These are phyloP conservation scores for Blumeriella jaapii DNA, from an alignment of 2,329 filamentous ascomycete species.

Conservation along the genomic window DNA sequence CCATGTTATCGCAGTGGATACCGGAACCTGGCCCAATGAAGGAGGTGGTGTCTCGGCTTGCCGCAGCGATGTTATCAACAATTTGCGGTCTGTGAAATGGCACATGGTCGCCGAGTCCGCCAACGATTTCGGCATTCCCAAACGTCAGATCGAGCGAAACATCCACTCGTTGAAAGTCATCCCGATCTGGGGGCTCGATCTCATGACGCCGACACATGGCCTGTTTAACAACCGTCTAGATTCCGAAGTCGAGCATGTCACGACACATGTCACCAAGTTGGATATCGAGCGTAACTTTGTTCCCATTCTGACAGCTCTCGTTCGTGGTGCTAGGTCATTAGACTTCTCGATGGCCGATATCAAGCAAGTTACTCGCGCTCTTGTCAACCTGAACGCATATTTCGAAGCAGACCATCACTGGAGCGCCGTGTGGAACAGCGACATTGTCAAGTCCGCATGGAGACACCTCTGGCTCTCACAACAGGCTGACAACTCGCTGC, in stretches of 20 bases:
- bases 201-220: conserved; percentile 37
- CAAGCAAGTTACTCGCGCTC: conserved; percentile 26
- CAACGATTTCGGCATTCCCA: conserved; percentile 38
- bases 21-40: conserved; percentile 24
- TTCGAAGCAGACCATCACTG: conserved; percentile 33
- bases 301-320: conserved; percentile 37
- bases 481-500: conserved; percentile 31
- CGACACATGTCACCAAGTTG: conserved; percentile 9
- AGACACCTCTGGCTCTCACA: conserved; percentile 33
- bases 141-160: conserved; percentile 38
- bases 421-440: conserved; percentile 35
- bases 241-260: conserved; percentile 32
- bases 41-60: conserved; percentile 37
- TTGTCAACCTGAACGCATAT: conserved; percentile 20
- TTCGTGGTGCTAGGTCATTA: conserved; percentile 37
- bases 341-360: conserved; percentile 36
- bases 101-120: conserved; percentile 39
- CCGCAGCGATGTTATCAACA: conserved; percentile 38
- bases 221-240: conserved; percentile 37
- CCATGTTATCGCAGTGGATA: conserved; percentile 31
- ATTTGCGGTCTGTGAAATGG: conserved; percentile 35
- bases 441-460: conserved; percentile 35
- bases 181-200: conserved; percentile 38
- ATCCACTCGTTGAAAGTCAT: conserved; percentile 37
- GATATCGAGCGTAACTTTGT: conserved; percentile 42